Evolutionary conservation across 140 eudicot species (phyloP), one percentile per base, ranked within the genome.

Genomic region (Anethum foeniculum): DNA sequence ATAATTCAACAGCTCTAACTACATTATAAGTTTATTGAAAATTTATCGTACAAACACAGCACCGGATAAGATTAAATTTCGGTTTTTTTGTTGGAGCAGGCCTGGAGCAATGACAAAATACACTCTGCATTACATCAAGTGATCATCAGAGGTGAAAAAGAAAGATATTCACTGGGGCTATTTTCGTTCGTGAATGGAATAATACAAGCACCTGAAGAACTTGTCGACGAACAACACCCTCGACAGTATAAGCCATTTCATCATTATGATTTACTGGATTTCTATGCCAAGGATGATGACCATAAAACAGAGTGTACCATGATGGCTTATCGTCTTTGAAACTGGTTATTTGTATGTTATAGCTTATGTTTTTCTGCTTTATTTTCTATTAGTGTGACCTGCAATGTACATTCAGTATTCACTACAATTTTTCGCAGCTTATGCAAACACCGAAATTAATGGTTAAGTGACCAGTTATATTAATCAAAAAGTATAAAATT

Each of bases 71-170:
- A 32, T 12, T 1, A 25, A 39, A 2, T 43, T 23, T 8, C 23
- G 13, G 0, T 21, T 44, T 11, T 74, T 10, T 27, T 41, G 46
- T 5, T n/a, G 39, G 73, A 48, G 32, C 28, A 85, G 88, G 86
- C 85, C 27, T 85, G 88, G 88, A 85, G 86, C 78, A 85, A 85
- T 60, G 84, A 65, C 23, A 77, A 74, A 67, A 41, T 85, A 54
- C 79, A 65, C 56, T 56, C 84, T 48, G 32, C 73, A 1, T 68
- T 32, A 19, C 88, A 85, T 69, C 71, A 67, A 56, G 86, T 85
- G 41, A 76, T 56, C 5, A 76, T 62, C 77, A 76, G 36, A 2
- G 82, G 86, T 44, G 54, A 76, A n/a, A 75, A 85, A 79, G 79
- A 82, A 9, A 82, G 82, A 34, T 82, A 78, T 67, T 75, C 85